Evolutionary conservation across 805 yeast genomes (phyloP).

Genomic region (Lipomyces yamadae): DNA sequence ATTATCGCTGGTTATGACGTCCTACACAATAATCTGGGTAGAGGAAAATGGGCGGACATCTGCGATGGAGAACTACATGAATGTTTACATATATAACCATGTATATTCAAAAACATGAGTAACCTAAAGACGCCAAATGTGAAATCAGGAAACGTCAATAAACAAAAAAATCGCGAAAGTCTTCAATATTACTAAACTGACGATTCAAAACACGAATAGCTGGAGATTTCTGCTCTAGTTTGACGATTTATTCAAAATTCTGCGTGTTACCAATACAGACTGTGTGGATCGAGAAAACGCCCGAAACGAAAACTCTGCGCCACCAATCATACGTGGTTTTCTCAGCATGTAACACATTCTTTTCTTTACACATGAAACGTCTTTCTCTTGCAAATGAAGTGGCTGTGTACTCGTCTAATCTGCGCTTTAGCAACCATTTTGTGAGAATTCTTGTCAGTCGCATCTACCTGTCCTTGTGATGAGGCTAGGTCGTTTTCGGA

Average conservation of each 20-base stretch:
- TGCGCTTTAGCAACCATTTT: slow-evolving; percentile 20
- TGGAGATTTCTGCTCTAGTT: not conserved
- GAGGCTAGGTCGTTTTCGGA: slow-evolving; percentile 11
- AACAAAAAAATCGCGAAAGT: too few relatives aligned
- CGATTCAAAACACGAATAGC: not conserved
- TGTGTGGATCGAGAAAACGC: not conserved
- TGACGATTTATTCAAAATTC: not conserved
- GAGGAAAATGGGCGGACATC: not conserved
- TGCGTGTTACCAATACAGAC: not conserved
- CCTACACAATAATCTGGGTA: not conserved
- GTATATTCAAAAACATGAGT: not conserved
- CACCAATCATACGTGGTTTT: not conserved
- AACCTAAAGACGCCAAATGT: slow-evolving; percentile 4
- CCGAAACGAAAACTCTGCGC: not conserved
- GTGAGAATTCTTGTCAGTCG: slow-evolving; percentile 24
- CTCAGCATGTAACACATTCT: not conserved
- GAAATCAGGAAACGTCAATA: too few relatives aligned
- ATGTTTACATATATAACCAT: not conserved
- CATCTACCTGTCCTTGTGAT: slow-evolving; percentile 13
- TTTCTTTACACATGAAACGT: not conserved
- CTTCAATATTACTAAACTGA: not conserved
- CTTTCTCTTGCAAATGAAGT: slow-evolving; percentile 27
- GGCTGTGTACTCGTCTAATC: slow-evolving; percentile 29
- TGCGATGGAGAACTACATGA: not conserved
- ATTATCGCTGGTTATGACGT: not conserved